Percentiles rank a stretch among this genome's conserved stretches.
phyloP scores from a whole-genome alignment of 1,284 basidiomycete species.

The Salmacisia buchloeana region DNA sequence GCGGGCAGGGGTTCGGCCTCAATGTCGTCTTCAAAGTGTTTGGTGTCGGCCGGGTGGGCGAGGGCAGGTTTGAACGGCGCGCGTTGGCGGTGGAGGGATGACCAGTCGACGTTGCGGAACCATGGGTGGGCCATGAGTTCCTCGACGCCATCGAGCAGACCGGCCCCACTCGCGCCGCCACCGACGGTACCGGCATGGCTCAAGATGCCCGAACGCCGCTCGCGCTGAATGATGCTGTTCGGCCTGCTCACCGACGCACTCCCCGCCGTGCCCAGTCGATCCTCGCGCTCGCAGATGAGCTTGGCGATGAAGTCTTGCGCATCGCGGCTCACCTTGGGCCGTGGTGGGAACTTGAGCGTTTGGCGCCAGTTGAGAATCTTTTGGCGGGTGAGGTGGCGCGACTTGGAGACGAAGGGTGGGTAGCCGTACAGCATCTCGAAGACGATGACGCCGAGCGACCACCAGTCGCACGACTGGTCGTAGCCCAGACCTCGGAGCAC shows the following conservation, averaged over 20 bases:
- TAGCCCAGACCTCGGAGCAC: constrained; percentile 81
- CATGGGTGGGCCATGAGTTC: constrained; percentile 67
- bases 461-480: constrained; percentile 93
- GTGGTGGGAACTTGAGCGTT: constrained; percentile 76
- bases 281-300: constrained; percentile 87
- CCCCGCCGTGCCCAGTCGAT: constrained; percentile 73
- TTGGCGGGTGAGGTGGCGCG: constrained; percentile 41
- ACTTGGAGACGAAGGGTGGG: constrained; percentile 61
- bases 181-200: constrained; percentile 46
- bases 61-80: constrained; percentile 86
- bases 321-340: constrained; percentile 74
- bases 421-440: constrained; percentile 60
- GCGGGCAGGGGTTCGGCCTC: constrained; percentile 77
- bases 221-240: constrained; percentile 68
- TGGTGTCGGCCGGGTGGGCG: constrained; percentile 42
- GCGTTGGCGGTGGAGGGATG: constrained; percentile 53
- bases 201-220: constrained; percentile 66
- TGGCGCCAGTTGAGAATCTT: constrained; percentile 75
- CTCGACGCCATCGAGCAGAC: constrained; percentile 68
- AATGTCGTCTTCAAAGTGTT: constrained; percentile 66
- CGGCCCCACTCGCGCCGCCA: constrained; percentile 53
- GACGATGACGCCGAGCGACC: constrained; percentile 89
- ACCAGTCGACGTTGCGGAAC: constrained; percentile 43
- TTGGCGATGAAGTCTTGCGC: constrained; percentile 78
- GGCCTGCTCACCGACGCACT: constrained; percentile 66